Conservation (phyloP, 768 basidiomycete species). For the Tremella mesenterica region DNA sequence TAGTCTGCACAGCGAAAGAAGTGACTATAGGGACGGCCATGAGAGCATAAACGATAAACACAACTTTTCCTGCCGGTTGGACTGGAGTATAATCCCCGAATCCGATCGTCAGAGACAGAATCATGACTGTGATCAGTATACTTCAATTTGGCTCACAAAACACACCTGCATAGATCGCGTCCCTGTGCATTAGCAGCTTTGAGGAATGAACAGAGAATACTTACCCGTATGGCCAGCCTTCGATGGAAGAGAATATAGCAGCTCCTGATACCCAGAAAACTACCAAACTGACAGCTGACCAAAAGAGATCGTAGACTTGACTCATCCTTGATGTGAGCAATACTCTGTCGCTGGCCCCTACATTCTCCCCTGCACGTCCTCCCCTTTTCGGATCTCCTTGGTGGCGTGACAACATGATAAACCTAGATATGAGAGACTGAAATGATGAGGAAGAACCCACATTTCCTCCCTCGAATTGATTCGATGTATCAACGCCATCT, state of each 20-base stretch:
- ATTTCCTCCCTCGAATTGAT: constrained; percentile 40
- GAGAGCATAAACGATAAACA: constrained; percentile 42
- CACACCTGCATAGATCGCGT: background rate
- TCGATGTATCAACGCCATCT: constrained; percentile 41
- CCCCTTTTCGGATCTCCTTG: too few relatives aligned
- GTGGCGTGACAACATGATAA: too few relatives aligned
- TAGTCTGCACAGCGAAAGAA: constrained; percentile 41
- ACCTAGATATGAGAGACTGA: too few relatives aligned
- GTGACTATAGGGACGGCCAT: constrained; percentile 45
- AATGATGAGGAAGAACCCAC: constrained; percentile 10
- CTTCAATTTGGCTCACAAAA: constrained; percentile 13
- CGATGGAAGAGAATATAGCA: constrained; percentile 38
- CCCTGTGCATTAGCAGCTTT: background rate
- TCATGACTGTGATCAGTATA: constrained; percentile 38
- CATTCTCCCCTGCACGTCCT: too few relatives aligned
- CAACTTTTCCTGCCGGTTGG: constrained; percentile 32
- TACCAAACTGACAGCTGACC: constrained; percentile 31
- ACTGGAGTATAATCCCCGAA: constrained; percentile 41
- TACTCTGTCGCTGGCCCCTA: too few relatives aligned
- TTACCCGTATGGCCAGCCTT: constrained; percentile 42
- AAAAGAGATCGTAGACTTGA: constrained; percentile 37
- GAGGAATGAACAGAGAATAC: background rate
- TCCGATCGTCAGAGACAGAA: constrained; percentile 30
- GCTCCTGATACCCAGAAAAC: constrained; percentile 44
- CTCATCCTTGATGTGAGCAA: constrained; percentile 19